Conservation (phyloP, 1,139 yeast species). For the Hansenula sp. region DNA sequence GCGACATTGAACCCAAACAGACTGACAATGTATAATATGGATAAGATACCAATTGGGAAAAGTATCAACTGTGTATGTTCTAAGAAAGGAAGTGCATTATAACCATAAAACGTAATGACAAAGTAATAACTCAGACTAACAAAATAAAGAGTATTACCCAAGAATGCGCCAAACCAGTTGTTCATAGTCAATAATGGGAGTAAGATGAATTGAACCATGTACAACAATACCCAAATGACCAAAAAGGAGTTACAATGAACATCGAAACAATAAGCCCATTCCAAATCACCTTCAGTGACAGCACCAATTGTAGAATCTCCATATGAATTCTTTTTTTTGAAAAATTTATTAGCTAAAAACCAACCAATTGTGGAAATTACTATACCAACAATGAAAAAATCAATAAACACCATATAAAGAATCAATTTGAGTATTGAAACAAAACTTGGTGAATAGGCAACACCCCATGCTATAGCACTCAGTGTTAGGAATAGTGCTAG, state of each 20-base stretch:
- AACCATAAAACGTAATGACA: conserved; percentile 81
- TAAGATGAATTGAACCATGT: conserved; percentile 71
- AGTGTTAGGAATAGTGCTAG: conserved; percentile 60
- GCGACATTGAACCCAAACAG: conserved; percentile 71
- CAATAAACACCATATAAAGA: conserved; percentile 80
- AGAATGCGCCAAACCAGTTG: conserved; percentile 58
- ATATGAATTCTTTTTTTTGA: conserved; percentile 34
- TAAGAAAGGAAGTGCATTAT: conserved; percentile 77
- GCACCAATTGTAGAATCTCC: conserved; percentile 33
- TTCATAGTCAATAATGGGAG: conserved; percentile 67
- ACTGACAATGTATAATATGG: conserved; percentile 54
- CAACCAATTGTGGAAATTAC: conserved; percentile 70
- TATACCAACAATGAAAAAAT: conserved; percentile 70
- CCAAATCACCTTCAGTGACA: conserved; percentile 53
- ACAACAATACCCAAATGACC: conserved; percentile 73
- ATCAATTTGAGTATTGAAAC: conserved; percentile 60
- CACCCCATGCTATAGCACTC: conserved; percentile 89
- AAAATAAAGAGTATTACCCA: conserved; percentile 78
- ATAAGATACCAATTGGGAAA: conserved; percentile 55
- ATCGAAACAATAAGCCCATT: conserved; percentile 94
- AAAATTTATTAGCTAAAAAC: conserved; percentile 63
- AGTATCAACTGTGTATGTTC: conserved; percentile 55
- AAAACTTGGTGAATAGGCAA: conserved; percentile 68
- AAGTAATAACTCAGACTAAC: conserved; percentile 72
- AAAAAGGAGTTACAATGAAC: conserved; percentile 88